phyloP scores from a whole-genome alignment of 495 filamentous ascomycete species.

The Aspergillus sclerotiicarbonarius region DNA sequence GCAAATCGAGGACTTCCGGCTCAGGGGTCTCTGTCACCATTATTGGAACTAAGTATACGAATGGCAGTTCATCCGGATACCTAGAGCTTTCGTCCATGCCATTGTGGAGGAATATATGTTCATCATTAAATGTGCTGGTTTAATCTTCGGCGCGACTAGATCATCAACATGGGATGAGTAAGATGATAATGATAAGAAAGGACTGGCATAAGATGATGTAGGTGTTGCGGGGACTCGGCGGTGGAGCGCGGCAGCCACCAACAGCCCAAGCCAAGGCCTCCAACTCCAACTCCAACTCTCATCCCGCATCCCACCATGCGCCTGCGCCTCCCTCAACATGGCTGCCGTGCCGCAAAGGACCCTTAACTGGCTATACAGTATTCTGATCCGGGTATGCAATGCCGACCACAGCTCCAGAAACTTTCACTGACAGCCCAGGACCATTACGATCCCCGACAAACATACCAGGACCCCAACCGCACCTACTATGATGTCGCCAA shows the following conservation, averaged over 20 bases:
- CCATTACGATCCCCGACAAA: constrained; percentile 86
- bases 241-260: neutral
- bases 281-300: constrained; percentile 1
- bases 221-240: neutral
- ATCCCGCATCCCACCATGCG: constrained; percentile 14
- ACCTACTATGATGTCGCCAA: constrained; percentile 90
- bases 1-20: no score
- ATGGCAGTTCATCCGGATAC: no score
- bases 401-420: neutral
- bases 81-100: no score
- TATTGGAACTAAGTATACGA: no score
- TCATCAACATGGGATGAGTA: no score
- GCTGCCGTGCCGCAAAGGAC: constrained; percentile 83
- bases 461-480: constrained; percentile 86
- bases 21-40: no score
- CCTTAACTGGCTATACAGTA: constrained; percentile 91
- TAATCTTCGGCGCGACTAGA: no score
- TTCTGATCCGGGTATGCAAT: constrained; percentile 68
- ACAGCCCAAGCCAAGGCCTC: neutral
- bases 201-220: neutral
- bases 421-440: constrained; percentile 55
- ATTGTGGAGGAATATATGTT: no score
- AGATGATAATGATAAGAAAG: no score
- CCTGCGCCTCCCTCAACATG: constrained; percentile 42
- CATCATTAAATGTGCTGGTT: no score